phyloP scores from a whole-genome alignment of 192 early-diverging fungal genomes.

The Phlyctochytrium bullatum region DNA sequence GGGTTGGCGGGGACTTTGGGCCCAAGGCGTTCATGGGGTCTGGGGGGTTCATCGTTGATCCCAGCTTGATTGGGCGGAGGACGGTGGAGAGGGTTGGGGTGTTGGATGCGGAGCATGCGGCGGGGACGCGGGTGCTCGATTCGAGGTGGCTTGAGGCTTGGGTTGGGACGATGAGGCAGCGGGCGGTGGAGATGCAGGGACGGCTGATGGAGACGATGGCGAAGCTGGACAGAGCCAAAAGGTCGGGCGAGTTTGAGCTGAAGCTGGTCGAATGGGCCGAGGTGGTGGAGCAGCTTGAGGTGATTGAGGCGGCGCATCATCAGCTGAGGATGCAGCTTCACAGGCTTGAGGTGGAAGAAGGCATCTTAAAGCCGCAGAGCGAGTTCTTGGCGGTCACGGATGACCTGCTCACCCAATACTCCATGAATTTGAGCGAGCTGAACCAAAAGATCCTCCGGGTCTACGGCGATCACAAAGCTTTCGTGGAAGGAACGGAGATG shows the following conservation, averaged over 20 bases:
- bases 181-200: not conserved
- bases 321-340: not conserved
- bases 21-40: not conserved
- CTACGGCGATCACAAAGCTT: too few species aligned
- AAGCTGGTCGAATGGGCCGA: not conserved
- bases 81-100: not conserved
- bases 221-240: not conserved
- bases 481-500: too few species aligned
- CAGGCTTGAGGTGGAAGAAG: not conserved
- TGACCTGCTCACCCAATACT: not conserved
- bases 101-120: not conserved
- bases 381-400: too few species aligned
- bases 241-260: not conserved
- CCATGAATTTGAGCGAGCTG: too few species aligned
- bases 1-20: not conserved
- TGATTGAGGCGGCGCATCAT: not conserved
- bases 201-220: not conserved
- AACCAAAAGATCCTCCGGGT: too few species aligned
- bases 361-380: not conserved
- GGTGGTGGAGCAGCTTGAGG: not conserved
- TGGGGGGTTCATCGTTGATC: not conserved
- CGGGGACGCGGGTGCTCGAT: not conserved
- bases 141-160: not conserved
- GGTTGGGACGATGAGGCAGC: not conserved
- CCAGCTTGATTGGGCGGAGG: not conserved